Evolutionary conservation across 192 early-diverging fungal species (phyloP), one percentile per base, ranked within the genome.

Genomic region (Backusella sp.): DNA sequence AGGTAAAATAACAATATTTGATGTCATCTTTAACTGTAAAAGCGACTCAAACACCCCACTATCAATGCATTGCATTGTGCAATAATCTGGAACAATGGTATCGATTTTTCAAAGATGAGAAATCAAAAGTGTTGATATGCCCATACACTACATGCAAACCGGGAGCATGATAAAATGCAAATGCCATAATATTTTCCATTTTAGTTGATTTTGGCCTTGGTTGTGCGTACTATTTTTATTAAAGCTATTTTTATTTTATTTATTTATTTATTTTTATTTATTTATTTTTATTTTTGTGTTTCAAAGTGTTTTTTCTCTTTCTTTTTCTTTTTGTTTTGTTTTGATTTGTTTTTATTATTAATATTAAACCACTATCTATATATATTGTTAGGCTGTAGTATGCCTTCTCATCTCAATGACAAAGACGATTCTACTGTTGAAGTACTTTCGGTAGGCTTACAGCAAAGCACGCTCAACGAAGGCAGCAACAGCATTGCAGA

Each of bases 351-450:
- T 62, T 56, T 44, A 44, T 19, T 49, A 49, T 49, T 49, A 49
- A 49, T 49, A 49, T 49, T 49, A 49, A 49, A 49, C 15, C 6
- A 49, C 26, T 62, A 62, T 28, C 30, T 59, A 59, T 59, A 59
- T 59, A 21, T 56, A 23, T 6, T 59, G 21, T 59, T 59, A 59
- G 53, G 53, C 53, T 59, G 53, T 59, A 59, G 28, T 62, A 62
- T 62, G 56, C 56, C 56, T 62, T 62, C 56, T 62, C 56, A 62
- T 62, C 56, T 62, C 56, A 62, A 62, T 62, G 26, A 28, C 21
- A 62, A 62, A 62, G 56, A 62, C 7, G 56, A 62, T 62, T 62
- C 56, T 28, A 62, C 26, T 26, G 56, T 62, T 62, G 56, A 62
- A 62, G 56, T 62, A 62, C 56, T 62, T 62, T 62, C 56, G 26